Percentiles rank a stretch among this genome's conserved stretches.
phyloP scores from a whole-genome alignment of 2,329 filamentous ascomycete genomes.

The Fusarium chlamydosporum region DNA sequence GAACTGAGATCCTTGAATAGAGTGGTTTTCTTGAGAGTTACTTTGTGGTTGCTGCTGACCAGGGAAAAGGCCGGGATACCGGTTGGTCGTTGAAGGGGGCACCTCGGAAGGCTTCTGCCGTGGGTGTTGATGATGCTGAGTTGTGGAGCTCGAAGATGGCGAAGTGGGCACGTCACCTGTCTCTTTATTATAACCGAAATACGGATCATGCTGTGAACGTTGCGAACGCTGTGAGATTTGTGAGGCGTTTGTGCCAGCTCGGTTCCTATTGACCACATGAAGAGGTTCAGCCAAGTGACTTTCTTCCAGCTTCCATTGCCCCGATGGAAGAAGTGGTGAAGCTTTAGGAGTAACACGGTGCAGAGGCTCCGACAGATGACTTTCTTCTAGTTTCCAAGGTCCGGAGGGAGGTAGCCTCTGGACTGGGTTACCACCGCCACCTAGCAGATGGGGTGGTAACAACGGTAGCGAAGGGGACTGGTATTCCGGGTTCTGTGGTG shows the following conservation, averaged over 20 bases:
- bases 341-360: slow-evolving; percentile 50
- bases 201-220: slow-evolving; percentile 49
- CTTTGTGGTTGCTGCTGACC: slow-evolving; percentile 41
- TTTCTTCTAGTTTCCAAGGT: slow-evolving; percentile 69
- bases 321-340: slow-evolving; percentile 58
- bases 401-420: slow-evolving; percentile 61
- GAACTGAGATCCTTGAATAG: slow-evolving; percentile 36
- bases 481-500: slow-evolving; percentile 28
- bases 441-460: slow-evolving; percentile 44
- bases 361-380: slow-evolving; percentile 66
- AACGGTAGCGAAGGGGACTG: slow-evolving; percentile 43
- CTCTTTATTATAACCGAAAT: slow-evolving; percentile 61
- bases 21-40: slow-evolving; percentile 25
- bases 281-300: slow-evolving; percentile 67
- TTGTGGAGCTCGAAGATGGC: slow-evolving; percentile 24
- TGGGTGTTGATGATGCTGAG: slow-evolving; percentile 37
- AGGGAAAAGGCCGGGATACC: slow-evolving; percentile 65
- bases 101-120: slow-evolving; percentile 55
- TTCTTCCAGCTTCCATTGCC: slow-evolving; percentile 67
- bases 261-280: slow-evolving; percentile 53
- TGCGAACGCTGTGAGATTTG: slow-evolving; percentile 46
- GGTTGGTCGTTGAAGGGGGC: slow-evolving; percentile 66
- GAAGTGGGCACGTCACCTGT: slow-evolving; percentile 56
- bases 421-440: slow-evolving; percentile 55
- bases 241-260: slow-evolving; percentile 50